A percentile compares a stretch with the other conserved stretches of the same genome.
These are phyloP conservation scores for Papiliotrema nemorosa DNA, from an alignment of 1,284 basidiomycete species.

Conservation along the genomic window DNA sequence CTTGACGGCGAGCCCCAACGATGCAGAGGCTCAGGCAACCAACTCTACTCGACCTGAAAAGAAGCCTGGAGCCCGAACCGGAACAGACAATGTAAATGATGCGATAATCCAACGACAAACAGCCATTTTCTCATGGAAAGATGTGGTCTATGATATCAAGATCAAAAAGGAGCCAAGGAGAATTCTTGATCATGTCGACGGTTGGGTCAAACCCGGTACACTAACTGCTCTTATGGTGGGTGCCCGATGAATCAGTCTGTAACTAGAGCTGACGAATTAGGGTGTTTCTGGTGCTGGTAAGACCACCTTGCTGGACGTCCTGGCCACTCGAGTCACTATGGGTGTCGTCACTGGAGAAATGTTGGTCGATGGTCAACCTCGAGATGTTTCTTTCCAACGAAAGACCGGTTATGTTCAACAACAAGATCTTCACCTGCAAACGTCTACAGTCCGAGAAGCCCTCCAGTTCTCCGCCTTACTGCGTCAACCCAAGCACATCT, in stretches of 20 bases:
- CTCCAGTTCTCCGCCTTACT: slow-evolving; percentile 76
- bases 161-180: slow-evolving; percentile 59
- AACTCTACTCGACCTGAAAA: slow-evolving; percentile 13
- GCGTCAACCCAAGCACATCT: slow-evolving; percentile 67
- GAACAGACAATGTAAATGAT: slow-evolving; percentile 22
- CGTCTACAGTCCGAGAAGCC: slow-evolving; percentile 74
- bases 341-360: slow-evolving; percentile 77
- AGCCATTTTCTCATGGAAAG: slow-evolving; percentile 51
- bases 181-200: slow-evolving; percentile 73
- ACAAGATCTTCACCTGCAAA: slow-evolving; percentile 70
- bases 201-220: slow-evolving; percentile 76
- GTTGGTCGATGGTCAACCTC: slow-evolving; percentile 69
- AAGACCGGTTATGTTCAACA: slow-evolving; percentile 70
- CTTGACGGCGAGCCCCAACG: slow-evolving; percentile 18
- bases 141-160: slow-evolving; percentile 59
- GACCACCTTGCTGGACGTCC: slow-evolving; percentile 77
- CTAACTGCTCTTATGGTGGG: slow-evolving; percentile 58
- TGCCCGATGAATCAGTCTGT: not conserved
- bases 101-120: slow-evolving; percentile 48
- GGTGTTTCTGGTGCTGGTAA: slow-evolving; percentile 68
- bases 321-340: slow-evolving; percentile 72
- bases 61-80: slow-evolving; percentile 9
- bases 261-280: too few relatives aligned
- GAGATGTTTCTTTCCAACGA: slow-evolving; percentile 65
- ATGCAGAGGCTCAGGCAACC: slow-evolving; percentile 19